phyloP scores from a whole-genome alignment of 2,329 filamentous ascomycete genomes.

The Exserohilum turcica region DNA sequence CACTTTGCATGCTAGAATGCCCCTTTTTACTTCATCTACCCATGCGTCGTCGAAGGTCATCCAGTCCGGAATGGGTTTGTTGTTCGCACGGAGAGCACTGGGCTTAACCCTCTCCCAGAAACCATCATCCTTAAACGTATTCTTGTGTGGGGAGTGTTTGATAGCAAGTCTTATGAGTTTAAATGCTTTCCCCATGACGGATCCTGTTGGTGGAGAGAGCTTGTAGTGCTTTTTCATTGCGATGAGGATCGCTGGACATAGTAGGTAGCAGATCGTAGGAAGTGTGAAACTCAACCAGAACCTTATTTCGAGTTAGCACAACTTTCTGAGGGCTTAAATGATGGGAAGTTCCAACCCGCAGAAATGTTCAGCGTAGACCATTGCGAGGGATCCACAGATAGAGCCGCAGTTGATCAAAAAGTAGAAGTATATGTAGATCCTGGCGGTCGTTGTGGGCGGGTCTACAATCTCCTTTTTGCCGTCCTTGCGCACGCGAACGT shows the following conservation, averaged over 20 bases:
- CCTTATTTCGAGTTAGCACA: too few relatives aligned
- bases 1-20: slow-evolving; percentile 50
- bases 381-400: slow-evolving; percentile 42
- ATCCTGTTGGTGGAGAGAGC: slow-evolving; percentile 70
- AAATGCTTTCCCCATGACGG: slow-evolving; percentile 70
- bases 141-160: slow-evolving; percentile 29
- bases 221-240: slow-evolving; percentile 69
- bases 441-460: slow-evolving; percentile 68
- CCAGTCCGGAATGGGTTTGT: slow-evolving; percentile 64
- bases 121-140: slow-evolving; percentile 27
- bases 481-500: slow-evolving; percentile 36
- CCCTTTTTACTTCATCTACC: slow-evolving; percentile 76
- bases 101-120: slow-evolving; percentile 71
- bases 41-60: slow-evolving; percentile 82
- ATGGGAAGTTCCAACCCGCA: too few relatives aligned
- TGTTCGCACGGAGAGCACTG: slow-evolving; percentile 43
- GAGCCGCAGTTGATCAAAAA: slow-evolving; percentile 48
- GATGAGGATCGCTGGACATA: slow-evolving; percentile 62
- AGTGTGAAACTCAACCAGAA: slow-evolving; percentile 51
- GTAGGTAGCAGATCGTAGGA: slow-evolving; percentile 67
- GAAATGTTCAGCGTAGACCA: slow-evolving; percentile 40
- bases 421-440: slow-evolving; percentile 58
- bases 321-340: too few relatives aligned
- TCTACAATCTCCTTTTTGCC: slow-evolving; percentile 67
- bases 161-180: slow-evolving; percentile 60